A percentile compares a stretch with the other conserved stretches of the same genome.
These are phyloP conservation scores for Huntiella abstrusa DNA, from an alignment of 2,329 filamentous ascomycete genomes.

Conservation along the genomic window DNA sequence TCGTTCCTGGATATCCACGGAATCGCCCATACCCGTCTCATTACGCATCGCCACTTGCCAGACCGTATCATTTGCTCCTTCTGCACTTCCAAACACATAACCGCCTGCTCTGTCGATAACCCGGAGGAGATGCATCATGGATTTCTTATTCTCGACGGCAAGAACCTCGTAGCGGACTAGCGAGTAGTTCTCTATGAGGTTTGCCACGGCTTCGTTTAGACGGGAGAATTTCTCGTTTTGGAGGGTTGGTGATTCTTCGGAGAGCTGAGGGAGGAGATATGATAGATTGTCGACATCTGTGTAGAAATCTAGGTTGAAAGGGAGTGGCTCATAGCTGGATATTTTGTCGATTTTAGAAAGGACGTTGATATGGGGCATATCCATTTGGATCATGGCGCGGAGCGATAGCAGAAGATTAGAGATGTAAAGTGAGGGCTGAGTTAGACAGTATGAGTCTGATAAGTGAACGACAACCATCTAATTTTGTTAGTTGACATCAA, in stretches of 20 bases:
- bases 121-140: conserved; percentile 80
- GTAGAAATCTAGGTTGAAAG: conserved; percentile 93
- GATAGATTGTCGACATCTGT: conserved; percentile 89
- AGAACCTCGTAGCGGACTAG: conserved; percentile 85
- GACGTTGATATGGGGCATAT: conserved; percentile 88
- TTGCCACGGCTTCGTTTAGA: conserved; percentile 71
- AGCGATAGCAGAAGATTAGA: conserved; percentile 85
- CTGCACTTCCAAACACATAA: conserved; percentile 77
- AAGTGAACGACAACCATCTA: conserved; percentile 87
- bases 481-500: background rate
- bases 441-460: conserved; percentile 84
- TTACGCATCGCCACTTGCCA: conserved; percentile 90
- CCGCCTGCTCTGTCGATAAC: conserved; percentile 84
- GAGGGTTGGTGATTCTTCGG: conserved; percentile 54
- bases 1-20: conserved; percentile 80
- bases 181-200: conserved; percentile 74
- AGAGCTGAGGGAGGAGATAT: conserved; percentile 64
- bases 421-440: conserved; percentile 83
- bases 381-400: conserved; percentile 94
- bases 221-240: conserved; percentile 60
- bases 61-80: conserved; percentile 88
- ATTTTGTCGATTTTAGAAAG: conserved; percentile 97
- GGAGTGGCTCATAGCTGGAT: conserved; percentile 61
- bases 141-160: conserved; percentile 89
- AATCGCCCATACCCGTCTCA: conserved; percentile 55